Percentiles rank a stretch among this genome's conserved stretches.
These are phyloP conservation scores for Limnanthes douglasii DNA, from an alignment of 345 rosid genomes.

Conservation along the genomic window DNA sequence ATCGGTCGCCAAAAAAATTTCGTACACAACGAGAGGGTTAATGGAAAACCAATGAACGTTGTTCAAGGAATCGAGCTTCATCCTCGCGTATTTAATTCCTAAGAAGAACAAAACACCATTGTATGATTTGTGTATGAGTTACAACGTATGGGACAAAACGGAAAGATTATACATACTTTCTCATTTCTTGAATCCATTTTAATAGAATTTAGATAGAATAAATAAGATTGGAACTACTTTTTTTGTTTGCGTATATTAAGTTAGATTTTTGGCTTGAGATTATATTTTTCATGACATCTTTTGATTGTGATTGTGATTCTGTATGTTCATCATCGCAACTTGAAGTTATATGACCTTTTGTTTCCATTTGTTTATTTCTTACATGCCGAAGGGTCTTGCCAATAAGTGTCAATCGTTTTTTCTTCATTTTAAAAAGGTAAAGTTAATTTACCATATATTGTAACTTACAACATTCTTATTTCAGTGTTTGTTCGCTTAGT, in stretches of 20 bases:
- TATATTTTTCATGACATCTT: too few relatives aligned
- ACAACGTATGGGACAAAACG: slow-evolving; percentile 33
- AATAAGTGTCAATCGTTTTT: slow-evolving; percentile 42
- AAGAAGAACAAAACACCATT: slow-evolving; percentile 52
- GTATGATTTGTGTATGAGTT: slow-evolving; percentile 31
- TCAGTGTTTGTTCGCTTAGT: slow-evolving; percentile 58
- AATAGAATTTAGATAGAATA: neutral
- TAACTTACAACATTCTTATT: slow-evolving; percentile 60
- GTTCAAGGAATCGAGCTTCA: slow-evolving; percentile 48
- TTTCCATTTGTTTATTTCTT: too few relatives aligned
- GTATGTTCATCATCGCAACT: too few relatives aligned
- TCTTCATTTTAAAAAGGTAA: slow-evolving; percentile 33
- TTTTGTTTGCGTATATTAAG: neutral
- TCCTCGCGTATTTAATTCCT: slow-evolving; percentile 28
- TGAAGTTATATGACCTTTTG: too few relatives aligned
- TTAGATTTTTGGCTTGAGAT: neutral
- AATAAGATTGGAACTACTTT: neutral
- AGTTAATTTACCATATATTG: slow-evolving; percentile 37
- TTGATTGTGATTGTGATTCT: too few relatives aligned
- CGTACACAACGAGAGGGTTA: slow-evolving; percentile 25
- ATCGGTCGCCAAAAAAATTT: slow-evolving; percentile 37
- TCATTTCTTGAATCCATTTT: neutral
- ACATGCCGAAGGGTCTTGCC: slow-evolving; percentile 44
- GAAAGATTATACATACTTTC: slow-evolving; percentile 28
- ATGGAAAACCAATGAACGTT: slow-evolving; percentile 31